These are phyloP conservation scores for Candida sphagnicola DNA, from an alignment of 805 yeast species.

Conservation along the genomic window DNA sequence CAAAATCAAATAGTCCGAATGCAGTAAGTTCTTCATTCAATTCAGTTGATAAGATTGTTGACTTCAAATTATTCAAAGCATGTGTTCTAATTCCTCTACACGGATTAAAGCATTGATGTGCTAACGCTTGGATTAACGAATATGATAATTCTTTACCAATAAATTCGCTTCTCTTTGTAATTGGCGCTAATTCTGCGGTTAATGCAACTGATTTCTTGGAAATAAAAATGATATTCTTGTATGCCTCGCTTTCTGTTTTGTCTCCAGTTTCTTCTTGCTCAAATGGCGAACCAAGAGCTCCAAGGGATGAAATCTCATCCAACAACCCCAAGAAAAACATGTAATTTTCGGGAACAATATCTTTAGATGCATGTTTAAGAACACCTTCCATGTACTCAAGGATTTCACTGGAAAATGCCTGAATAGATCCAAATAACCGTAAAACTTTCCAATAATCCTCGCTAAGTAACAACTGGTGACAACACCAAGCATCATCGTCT, in stretches of 20 bases:
- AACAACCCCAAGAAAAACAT: slow-evolving; percentile 65
- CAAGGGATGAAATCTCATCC: slow-evolving; percentile 78
- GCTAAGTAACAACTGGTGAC: slow-evolving; percentile 27
- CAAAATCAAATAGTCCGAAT: slow-evolving; percentile 61
- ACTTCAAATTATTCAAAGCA: slow-evolving; percentile 61
- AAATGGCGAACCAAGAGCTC: slow-evolving; percentile 74
- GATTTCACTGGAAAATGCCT: slow-evolving; percentile 39
- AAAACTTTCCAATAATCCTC: slow-evolving; percentile 53
- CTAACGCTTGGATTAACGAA: slow-evolving; percentile 75
- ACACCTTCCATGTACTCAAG: slow-evolving; percentile 45
- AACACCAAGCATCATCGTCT: slow-evolving; percentile 43
- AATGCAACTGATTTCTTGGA: slow-evolving; percentile 61
- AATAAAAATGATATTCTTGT: slow-evolving; percentile 48
- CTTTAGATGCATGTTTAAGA: slow-evolving; percentile 24
- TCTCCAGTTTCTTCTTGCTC: slow-evolving; percentile 46
- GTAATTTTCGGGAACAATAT: slow-evolving; percentile 48
- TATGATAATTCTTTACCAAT: slow-evolving; percentile 39
- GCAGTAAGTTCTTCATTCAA: slow-evolving; percentile 40
- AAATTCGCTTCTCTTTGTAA: slow-evolving; percentile 29
- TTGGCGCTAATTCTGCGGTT: slow-evolving; percentile 48
- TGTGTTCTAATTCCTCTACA: slow-evolving; percentile 69
- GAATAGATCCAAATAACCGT: slow-evolving; percentile 44
- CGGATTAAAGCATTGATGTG: slow-evolving; percentile 87
- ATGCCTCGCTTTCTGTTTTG: slow-evolving; percentile 32
- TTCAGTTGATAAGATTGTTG: slow-evolving; percentile 41